phyloP scores from a whole-genome alignment of 1,139 yeast species.

The Suhomyces guaymorum region DNA sequence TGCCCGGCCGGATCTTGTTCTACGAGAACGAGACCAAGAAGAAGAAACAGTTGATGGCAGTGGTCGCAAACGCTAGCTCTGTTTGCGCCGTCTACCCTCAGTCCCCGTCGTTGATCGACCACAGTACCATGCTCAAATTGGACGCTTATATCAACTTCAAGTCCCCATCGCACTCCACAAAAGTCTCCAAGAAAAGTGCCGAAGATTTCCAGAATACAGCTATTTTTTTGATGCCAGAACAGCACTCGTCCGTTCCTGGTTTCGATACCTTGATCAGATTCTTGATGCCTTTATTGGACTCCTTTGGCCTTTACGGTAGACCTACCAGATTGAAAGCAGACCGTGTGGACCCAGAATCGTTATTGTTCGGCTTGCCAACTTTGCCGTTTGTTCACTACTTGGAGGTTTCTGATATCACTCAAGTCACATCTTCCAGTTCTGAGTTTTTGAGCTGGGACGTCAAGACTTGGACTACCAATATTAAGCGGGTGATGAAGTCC shows the following conservation, averaged over 20 bases:
- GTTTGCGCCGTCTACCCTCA: slow-evolving; percentile 95
- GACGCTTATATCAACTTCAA: slow-evolving; percentile 77
- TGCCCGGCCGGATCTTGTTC: slow-evolving; percentile 60
- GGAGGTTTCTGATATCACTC: slow-evolving; percentile 35
- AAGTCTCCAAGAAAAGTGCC: slow-evolving; percentile 41
- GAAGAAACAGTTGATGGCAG: slow-evolving; percentile 80
- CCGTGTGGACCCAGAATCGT: slow-evolving; percentile 72
- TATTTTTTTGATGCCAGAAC: slow-evolving; percentile 94
- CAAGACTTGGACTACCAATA: slow-evolving; percentile 64
- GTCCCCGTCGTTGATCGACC: slow-evolving; percentile 74
- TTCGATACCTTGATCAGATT: slow-evolving; percentile 90
- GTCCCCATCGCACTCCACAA: slow-evolving; percentile 41
- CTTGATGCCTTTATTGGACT: slow-evolving; percentile 79
- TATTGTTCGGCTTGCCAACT: slow-evolving; percentile 89
- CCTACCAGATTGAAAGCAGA: slow-evolving; percentile 88
- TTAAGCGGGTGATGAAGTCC: slow-evolving; percentile 62
- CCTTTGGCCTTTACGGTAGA: slow-evolving; percentile 87
- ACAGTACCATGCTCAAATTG: slow-evolving; percentile 81
- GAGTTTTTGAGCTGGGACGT: slow-evolving; percentile 55
- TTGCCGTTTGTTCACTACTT: slow-evolving; percentile 85
- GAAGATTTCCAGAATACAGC: slow-evolving; percentile 71
- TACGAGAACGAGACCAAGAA: slow-evolving; percentile 62
- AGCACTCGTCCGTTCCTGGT: slow-evolving; percentile 90
- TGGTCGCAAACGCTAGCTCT: slow-evolving; percentile 65
- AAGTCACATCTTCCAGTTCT: slow-evolving; percentile 11